Evolutionary conservation across 116 monocot species (phyloP), one percentile per base, ranked within the genome.

Genomic region (Papilionanthe hybrid): DNA sequence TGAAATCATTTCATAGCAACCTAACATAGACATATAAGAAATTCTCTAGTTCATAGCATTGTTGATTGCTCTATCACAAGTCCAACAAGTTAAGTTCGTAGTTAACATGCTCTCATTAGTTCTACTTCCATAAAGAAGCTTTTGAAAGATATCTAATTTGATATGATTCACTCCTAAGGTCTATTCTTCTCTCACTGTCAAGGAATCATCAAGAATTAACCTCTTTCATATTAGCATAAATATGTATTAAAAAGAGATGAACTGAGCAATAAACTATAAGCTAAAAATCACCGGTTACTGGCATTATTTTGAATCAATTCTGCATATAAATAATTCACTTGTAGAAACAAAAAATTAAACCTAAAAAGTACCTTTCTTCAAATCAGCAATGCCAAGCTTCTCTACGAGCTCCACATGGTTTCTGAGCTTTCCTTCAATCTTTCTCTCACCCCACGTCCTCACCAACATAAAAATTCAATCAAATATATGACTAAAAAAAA

Each of bases 381-480:
- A 49, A 84, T 94, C 89, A 5, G 83, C 98, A 84, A 98, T 91
- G 42, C 85, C 94, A 66, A 98, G 93, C 47, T 90, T 84, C 72
- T 86, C 85, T 45, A 94, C 94, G 19, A 98, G 92, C 60, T 98
- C 98, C 32, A 98, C 98, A 79, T 98, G 98, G 65, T 85, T 98
- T 72, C 55, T 86, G 77, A 94, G 48, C 27, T 93, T 93, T 42
- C 78, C 94, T 15, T 92, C 92, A 25, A 47, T 56, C 45, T 83
- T 85, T 71, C 78, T 80, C 67, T 94, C 91, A 2, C 98, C 98
- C 85, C 87, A 89, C 32, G 86, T 86, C 12, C 91, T 75, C 32
- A 92, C 87, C 17, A 13, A 47, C 55, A 63, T 8, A 63, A 56
- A n/a, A 45, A 41, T 58, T 42, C 66, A 25, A 28, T 10, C 15